Conservation (phyloP, 768 basidiomycete genomes). For the Megacollybia marginata region DNA sequence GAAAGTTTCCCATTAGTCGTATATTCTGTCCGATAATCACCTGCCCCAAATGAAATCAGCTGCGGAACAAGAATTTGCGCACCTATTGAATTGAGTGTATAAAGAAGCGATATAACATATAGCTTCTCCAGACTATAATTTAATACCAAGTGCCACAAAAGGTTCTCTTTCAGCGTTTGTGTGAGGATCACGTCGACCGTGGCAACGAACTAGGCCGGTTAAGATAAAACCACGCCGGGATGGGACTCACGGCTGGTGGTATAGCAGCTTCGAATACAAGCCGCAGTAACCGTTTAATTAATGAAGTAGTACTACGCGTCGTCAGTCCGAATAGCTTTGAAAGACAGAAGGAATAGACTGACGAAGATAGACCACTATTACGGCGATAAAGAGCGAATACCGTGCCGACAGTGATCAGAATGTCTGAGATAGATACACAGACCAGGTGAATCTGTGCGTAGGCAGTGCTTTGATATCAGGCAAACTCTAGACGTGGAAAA, state of each 20-base stretch:
- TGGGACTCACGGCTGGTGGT: constrained; percentile 5
- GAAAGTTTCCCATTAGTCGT: not conserved
- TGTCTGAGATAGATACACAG: constrained; percentile 5
- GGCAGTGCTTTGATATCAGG: not conserved
- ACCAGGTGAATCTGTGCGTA: constrained; percentile 7
- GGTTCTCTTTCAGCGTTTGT: constrained; percentile 4
- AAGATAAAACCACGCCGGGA: not conserved
- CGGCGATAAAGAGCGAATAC: constrained; percentile 1
- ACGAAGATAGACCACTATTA: constrained; percentile 4
- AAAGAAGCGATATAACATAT: not conserved
- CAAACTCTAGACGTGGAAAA: not conserved
- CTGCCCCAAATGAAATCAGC: not conserved
- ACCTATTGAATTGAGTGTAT: not conserved
- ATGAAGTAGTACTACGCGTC: constrained; percentile 1
- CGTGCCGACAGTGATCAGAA: constrained; percentile 6
- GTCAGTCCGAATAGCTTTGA: not conserved
- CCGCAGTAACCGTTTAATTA: constrained; percentile 6
- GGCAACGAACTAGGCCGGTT: constrained; percentile 2
- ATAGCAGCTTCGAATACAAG: constrained; percentile 8
- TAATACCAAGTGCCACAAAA: constrained; percentile 2
- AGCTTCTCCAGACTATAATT: not conserved
- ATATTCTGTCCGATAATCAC: not conserved
- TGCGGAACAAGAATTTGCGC: not conserved
- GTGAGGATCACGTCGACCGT: constrained; percentile 6
- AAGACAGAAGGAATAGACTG: not conserved